Evolutionary conservation across 352 stramenopile genomes (phyloP).

Genomic region (Lagenidium giganteum): DNA sequence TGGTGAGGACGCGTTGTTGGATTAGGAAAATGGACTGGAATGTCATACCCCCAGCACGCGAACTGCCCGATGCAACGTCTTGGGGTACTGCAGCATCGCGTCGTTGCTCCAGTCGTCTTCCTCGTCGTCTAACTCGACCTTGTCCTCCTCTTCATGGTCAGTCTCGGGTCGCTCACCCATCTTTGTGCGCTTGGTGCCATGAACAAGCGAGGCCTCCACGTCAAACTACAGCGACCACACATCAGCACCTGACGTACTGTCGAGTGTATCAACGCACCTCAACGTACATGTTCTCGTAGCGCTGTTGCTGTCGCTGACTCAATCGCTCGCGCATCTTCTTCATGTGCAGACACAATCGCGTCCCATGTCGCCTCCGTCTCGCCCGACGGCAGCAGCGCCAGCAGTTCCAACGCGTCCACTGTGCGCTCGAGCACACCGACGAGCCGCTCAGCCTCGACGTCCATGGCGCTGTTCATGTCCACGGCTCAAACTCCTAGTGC

Average conservation of each 20-base stretch:
- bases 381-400: slow-evolving; percentile 18
- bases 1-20: background rate
- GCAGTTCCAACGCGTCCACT: slow-evolving; percentile 25
- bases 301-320: background rate
- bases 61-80: slow-evolving; percentile 24
- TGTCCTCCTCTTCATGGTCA: slow-evolving; percentile 1
- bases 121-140: slow-evolving; percentile 10
- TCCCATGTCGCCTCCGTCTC: slow-evolving; percentile 6
- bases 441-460: slow-evolving; percentile 29
- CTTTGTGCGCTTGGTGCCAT: no score
- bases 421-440: slow-evolving; percentile 28
- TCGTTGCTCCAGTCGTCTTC: slow-evolving; percentile 9
- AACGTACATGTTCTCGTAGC: slow-evolving; percentile 24
- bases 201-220: no score
- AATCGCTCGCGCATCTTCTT: slow-evolving; percentile 1
- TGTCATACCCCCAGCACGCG: slow-evolving; percentile 17
- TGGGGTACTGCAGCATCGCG: slow-evolving; percentile 18
- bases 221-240: slow-evolving; percentile 8
- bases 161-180: background rate
- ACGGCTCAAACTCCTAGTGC: background rate
- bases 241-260: background rate
- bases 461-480: slow-evolving; percentile 21
- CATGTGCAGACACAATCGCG: background rate
- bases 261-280: background rate
- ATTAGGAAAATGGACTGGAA: background rate